Evolutionary conservation across 2,329 filamentous ascomycete genomes (phyloP).

Genomic region (Aspergillus sp.): DNA sequence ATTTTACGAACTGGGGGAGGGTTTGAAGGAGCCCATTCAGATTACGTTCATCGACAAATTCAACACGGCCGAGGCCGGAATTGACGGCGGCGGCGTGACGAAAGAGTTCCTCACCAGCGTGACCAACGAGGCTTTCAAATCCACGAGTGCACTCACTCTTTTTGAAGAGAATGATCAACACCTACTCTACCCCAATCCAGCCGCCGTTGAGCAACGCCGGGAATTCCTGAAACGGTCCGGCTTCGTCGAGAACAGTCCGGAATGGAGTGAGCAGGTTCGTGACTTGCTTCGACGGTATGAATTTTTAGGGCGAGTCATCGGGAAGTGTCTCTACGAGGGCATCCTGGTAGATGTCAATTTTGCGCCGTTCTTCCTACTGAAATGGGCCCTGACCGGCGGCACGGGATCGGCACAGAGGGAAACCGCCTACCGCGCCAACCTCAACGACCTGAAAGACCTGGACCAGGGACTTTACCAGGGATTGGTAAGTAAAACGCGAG

Average conservation of each 20-base stretch:
- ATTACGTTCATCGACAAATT: constrained; percentile 96
- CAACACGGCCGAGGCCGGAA: constrained; percentile 81
- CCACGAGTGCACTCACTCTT: constrained; percentile 57
- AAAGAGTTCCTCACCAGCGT: constrained; percentile 94
- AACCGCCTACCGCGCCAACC: constrained; percentile 78
- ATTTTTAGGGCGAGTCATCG: constrained; percentile 87
- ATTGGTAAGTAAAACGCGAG: constrained; percentile 50
- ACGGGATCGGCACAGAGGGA: constrained; percentile 63
- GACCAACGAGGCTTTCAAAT: constrained; percentile 77
- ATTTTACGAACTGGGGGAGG: constrained; percentile 78
- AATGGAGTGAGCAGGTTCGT: constrained; percentile 58
- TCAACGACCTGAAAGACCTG: constrained; percentile 91
- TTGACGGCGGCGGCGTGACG: constrained; percentile 94
- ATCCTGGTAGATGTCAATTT: constrained; percentile 93
- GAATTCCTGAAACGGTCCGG: constrained; percentile 56
- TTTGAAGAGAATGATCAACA: constrained; percentile 86
- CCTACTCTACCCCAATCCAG: constrained; percentile 84
- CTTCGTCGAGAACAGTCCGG: constrained; percentile 52
- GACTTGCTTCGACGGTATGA: constrained; percentile 75
- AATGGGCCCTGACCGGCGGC: constrained; percentile 80
- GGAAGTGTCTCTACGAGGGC: constrained; percentile 96
- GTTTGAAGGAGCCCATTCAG: constrained; percentile 90
- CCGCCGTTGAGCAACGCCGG: constrained; percentile 67
- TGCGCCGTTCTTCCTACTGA: constrained; percentile 91
- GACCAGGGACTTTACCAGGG: constrained; percentile 90